Percentiles rank a stretch among this genome's conserved stretches.
phyloP scores from a whole-genome alignment of 495 filamentous ascomycete species.

The Aspergillus homomorphus region DNA sequence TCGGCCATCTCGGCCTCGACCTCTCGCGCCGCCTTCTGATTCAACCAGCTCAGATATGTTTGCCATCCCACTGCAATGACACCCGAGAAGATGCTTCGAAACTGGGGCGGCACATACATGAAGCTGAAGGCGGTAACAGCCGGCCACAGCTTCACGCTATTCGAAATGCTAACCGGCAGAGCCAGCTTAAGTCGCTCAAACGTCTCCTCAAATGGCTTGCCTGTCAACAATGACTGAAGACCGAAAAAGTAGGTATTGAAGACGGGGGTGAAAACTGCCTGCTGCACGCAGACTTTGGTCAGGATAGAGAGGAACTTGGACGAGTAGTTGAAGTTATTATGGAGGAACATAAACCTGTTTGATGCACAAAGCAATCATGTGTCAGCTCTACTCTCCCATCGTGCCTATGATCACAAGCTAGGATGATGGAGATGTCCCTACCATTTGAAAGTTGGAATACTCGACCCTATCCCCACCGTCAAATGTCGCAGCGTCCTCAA shows the following conservation, averaged over 20 bases:
- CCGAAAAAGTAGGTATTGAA: slow-evolving; percentile 95
- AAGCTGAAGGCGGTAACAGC: slow-evolving; percentile 85
- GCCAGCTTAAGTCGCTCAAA: slow-evolving; percentile 69
- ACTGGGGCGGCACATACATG: slow-evolving; percentile 74
- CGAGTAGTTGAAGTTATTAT: slow-evolving; percentile 74
- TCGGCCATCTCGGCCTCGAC: slow-evolving; percentile 37
- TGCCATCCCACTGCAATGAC: slow-evolving; percentile 85
- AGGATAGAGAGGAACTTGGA: slow-evolving; percentile 66
- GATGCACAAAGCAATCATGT: background rate
- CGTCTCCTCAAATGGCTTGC: slow-evolving; percentile 56
- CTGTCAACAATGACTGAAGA: slow-evolving; percentile 65
- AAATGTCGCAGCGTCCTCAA: slow-evolving; percentile 67
- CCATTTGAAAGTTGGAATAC: slow-evolving; percentile 81
- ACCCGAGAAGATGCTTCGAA: slow-evolving; percentile 73
- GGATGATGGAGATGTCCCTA: slow-evolving; percentile 28
- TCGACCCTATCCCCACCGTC: slow-evolving; percentile 64
- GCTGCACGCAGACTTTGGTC: slow-evolving; percentile 78
- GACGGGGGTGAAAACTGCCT: slow-evolving; percentile 75
- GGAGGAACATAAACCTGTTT: slow-evolving; percentile 75
- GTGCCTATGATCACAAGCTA: background rate
- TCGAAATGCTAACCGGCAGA: slow-evolving; percentile 70
- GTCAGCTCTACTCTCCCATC: background rate
- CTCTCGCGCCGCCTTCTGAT: slow-evolving; percentile 65
- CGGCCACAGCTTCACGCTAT: slow-evolving; percentile 87
- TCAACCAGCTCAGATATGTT: slow-evolving; percentile 81